Percentiles rank a stretch among this genome's conserved stretches.
phyloP scores from a whole-genome alignment of 208 protist species.

The Trichomonas vaginalis region DNA sequence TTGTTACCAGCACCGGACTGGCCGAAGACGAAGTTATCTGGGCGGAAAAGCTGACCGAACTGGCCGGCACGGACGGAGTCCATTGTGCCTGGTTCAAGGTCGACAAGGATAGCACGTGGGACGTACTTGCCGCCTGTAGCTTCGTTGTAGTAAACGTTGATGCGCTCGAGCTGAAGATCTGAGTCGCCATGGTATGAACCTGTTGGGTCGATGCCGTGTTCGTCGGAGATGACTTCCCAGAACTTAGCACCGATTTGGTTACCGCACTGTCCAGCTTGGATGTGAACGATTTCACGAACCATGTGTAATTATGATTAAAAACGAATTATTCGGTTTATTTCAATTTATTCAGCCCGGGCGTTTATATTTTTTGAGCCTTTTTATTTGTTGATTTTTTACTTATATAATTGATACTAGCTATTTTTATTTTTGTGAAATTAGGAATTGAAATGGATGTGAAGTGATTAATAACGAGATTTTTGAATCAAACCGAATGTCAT shows the following conservation, averaged over 20 bases:
- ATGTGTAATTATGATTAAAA: not conserved
- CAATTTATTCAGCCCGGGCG: not conserved
- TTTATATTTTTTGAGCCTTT: not conserved
- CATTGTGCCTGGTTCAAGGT: constrained; percentile 81
- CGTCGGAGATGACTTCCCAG: constrained; percentile 55
- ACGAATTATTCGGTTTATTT: not conserved
- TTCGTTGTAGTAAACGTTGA: constrained; percentile 96
- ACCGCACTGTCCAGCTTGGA: constrained; percentile 64
- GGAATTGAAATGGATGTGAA: too few species aligned
- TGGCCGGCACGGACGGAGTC: constrained; percentile 73
- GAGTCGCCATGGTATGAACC: constrained; percentile 69
- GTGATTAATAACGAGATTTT: too few species aligned
- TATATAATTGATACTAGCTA: too few species aligned
- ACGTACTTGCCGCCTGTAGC: constrained; percentile 63
- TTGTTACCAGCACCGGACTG: constrained; percentile 91
- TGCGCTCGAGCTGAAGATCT: constrained; percentile 83
- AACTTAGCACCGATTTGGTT: constrained; percentile 40
- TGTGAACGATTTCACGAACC: constrained; percentile 69
- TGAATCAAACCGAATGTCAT: too few species aligned
- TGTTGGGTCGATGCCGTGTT: constrained; percentile 65
- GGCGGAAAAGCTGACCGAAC: constrained; percentile 72
- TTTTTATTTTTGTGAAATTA: too few species aligned
- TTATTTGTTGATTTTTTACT: too few species aligned
- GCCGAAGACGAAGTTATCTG: constrained; percentile 94
- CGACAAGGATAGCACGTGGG: constrained; percentile 60